phyloP scores from a whole-genome alignment of 2,329 filamentous ascomycete genomes.

The Clonostachys solani region DNA sequence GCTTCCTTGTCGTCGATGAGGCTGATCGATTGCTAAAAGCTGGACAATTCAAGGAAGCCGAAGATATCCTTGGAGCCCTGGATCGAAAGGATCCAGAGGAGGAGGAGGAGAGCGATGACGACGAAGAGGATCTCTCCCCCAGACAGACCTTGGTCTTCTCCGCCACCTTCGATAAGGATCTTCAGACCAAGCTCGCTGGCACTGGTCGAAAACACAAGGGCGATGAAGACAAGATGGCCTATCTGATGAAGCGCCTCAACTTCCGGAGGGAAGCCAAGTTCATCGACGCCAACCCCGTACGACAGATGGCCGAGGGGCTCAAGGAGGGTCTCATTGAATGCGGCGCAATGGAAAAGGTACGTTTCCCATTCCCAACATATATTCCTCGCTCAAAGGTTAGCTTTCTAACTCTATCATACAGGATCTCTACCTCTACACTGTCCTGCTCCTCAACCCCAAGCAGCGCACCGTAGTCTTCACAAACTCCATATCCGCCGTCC shows the following conservation, averaged over 20 bases:
- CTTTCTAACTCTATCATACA: constrained; percentile 19
- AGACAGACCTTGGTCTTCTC: constrained; percentile 95
- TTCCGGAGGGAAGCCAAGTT: constrained; percentile 86
- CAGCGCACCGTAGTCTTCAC: constrained; percentile 86
- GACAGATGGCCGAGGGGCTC: constrained; percentile 81
- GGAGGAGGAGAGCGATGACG: constrained; percentile 43
- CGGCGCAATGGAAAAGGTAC: constrained; percentile 84
- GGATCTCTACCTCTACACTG: constrained; percentile 89
- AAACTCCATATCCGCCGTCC: constrained; percentile 91
- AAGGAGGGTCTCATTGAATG: constrained; percentile 92
- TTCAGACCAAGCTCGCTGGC: constrained; percentile 87
- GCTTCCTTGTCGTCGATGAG: constrained; percentile 88
- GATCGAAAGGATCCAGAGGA: constrained; percentile 66
- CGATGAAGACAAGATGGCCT: constrained; percentile 83
- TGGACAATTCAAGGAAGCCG: constrained; percentile 91
- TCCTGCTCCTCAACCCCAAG: constrained; percentile 78
- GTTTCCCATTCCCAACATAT: constrained; percentile 1
- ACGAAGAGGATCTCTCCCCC: constrained; percentile 40
- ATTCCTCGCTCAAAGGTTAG: neutral
- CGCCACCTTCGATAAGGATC: constrained; percentile 85
- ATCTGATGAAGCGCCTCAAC: constrained; percentile 83
- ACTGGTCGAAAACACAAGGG: constrained; percentile 49
- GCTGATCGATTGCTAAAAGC: constrained; percentile 88
- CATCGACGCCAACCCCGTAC: constrained; percentile 84
- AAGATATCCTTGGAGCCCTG: constrained; percentile 78